Percentiles rank a stretch among this genome's conserved stretches.
Evolutionary conservation across 495 filamentous ascomycete genomes (phyloP).

Genomic region (Podospora didyma): DNA sequence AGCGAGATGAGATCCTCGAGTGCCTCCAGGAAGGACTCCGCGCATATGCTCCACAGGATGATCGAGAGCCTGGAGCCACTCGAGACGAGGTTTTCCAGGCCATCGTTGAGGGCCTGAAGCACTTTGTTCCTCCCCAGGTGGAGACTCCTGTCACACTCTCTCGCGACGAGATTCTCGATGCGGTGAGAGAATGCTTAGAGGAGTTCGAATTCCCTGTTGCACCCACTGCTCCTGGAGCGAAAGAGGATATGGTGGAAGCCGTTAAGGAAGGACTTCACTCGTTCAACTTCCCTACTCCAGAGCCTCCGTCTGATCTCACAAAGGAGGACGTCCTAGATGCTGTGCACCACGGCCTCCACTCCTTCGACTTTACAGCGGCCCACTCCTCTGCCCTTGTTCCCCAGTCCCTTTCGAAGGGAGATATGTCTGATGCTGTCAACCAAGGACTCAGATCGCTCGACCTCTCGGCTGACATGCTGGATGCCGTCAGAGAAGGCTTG

Average conservation of each 20-base stretch:
- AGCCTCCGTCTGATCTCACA: constrained; percentile 22
- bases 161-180: constrained; percentile 69
- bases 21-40: constrained; percentile 80
- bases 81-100: constrained; percentile 77
- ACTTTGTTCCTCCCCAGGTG: constrained; percentile 67
- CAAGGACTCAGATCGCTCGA: constrained; percentile 23
- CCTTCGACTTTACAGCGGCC: constrained; percentile 34
- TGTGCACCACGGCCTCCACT: constrained; percentile 38
- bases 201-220: constrained; percentile 63
- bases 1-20: constrained; percentile 80
- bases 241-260: constrained; percentile 51
- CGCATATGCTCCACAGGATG: constrained; percentile 59
- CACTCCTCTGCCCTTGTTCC: constrained; percentile 22
- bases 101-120: constrained; percentile 75
- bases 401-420: constrained; percentile 18
- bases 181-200: constrained; percentile 73
- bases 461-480: constrained; percentile 19
- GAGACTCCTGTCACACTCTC: constrained; percentile 65
- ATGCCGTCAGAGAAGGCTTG: constrained; percentile 25
- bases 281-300: constrained; percentile 40
- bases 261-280: constrained; percentile 49
- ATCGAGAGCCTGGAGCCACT: constrained; percentile 47
- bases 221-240: constrained; percentile 36
- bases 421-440: constrained; percentile 26
- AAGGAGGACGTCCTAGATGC: constrained; percentile 41